These are phyloP conservation scores for Penicillium decumbens DNA, from an alignment of 2,329 filamentous ascomycete species.

Conservation along the genomic window DNA sequence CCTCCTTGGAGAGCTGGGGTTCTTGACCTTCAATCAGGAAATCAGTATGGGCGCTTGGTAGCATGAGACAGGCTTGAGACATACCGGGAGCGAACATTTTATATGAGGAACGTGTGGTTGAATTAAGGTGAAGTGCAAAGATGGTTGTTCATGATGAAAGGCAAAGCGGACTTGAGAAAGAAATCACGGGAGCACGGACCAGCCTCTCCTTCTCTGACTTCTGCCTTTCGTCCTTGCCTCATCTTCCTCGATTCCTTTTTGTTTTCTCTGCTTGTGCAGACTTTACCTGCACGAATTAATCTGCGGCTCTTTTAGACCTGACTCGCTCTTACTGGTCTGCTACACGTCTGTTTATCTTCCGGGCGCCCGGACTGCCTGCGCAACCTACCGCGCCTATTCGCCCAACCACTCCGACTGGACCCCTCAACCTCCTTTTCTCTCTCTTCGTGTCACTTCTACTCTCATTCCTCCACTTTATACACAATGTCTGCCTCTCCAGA, in stretches of 20 bases:
- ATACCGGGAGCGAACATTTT: conserved; percentile 36
- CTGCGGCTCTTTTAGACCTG: background rate
- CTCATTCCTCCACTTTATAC: background rate
- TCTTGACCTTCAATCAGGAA: conserved; percentile 33
- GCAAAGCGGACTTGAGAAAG: conserved; percentile 13
- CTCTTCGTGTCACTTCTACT: background rate
- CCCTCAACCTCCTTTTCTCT: background rate
- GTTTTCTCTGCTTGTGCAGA: background rate
- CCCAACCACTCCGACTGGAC: conserved; percentile 4
- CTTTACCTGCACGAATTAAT: background rate
- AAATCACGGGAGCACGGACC: conserved; percentile 29
- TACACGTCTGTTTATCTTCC: background rate
- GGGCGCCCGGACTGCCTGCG: background rate
- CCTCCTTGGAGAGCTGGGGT: conserved; percentile 43
- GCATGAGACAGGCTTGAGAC: background rate
- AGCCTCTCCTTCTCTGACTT: conserved; percentile 21
- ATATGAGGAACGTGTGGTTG: background rate
- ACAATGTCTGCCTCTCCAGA: conserved; percentile 41
- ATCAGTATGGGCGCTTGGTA: background rate
- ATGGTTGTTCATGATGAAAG: conserved; percentile 1
- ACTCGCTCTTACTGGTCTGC: background rate
- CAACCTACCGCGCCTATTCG: conserved; percentile 13
- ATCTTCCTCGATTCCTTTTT: conserved; percentile 1
- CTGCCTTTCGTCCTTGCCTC: conserved; percentile 8
- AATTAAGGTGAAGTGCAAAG: conserved; percentile 7